These are phyloP conservation scores for Pseudopithomyces chartarum DNA, from an alignment of 2,329 filamentous ascomycete genomes.

Conservation along the genomic window DNA sequence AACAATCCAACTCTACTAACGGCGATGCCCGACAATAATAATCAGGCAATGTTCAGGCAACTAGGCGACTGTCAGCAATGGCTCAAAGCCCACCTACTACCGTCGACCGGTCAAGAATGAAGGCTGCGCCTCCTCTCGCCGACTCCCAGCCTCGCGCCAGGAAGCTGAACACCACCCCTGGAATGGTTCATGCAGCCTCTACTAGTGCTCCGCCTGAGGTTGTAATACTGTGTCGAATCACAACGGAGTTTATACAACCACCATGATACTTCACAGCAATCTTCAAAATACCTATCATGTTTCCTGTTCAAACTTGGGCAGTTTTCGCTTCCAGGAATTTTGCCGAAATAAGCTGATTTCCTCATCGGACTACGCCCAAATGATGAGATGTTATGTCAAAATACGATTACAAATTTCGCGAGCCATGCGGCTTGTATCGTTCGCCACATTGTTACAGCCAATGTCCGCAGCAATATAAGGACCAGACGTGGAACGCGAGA, in stretches of 20 bases:
- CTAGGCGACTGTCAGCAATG: not conserved
- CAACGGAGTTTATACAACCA: not conserved
- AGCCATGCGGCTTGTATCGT: not conserved
- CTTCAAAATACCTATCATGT: not conserved
- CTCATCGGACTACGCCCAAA: no score
- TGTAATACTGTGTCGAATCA: not conserved
- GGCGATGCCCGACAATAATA: not conserved
- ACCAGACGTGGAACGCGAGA: not conserved
- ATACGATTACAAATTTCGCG: no score
- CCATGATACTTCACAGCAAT: not conserved
- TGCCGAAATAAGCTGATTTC: no score
- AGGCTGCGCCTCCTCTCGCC: not conserved
- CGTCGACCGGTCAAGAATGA: not conserved
- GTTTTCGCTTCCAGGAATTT: no score
- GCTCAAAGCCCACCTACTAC: not conserved
- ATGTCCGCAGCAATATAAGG: not conserved
- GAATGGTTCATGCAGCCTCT: not conserved
- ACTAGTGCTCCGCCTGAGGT: not conserved
- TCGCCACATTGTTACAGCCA: not conserved
- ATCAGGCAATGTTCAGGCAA: constrained; percentile 1
- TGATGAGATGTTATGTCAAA: no score
- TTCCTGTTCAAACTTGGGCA: no score
- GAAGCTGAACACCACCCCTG: not conserved
- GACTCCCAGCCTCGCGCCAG: not conserved
- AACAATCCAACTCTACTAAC: not conserved